Conservation (phyloP, 2,329 filamentous ascomycete genomes). For the Tetracladium maxilliforme region DNA sequence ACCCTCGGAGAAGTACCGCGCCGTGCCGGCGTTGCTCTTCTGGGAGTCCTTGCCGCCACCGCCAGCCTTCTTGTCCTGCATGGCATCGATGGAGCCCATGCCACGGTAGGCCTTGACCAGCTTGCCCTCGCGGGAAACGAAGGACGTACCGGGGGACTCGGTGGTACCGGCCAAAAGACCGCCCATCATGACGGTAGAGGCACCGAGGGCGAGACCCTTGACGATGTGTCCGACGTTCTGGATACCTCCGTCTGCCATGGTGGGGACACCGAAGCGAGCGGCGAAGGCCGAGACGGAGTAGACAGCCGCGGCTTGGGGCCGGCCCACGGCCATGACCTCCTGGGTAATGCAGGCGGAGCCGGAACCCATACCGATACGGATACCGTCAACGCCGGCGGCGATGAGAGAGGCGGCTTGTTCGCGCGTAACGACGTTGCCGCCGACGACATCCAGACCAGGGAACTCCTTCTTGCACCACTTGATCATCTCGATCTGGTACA, state of each 20-base stretch:
- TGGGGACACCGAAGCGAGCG: constrained; percentile 85
- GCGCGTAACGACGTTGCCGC: constrained; percentile 93
- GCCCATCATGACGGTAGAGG: constrained; percentile 98
- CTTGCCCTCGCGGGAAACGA: constrained; percentile 91
- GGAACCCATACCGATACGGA: constrained; percentile 97
- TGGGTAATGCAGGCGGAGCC: constrained; percentile 98
- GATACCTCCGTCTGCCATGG: constrained; percentile 94
- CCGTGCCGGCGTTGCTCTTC: constrained; percentile 85
- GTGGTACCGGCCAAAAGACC: constrained; percentile 93
- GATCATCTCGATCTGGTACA: constrained; percentile 98
- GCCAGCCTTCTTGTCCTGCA: constrained; percentile 97
- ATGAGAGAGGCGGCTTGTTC: constrained; percentile 91
- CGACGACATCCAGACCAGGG: constrained; percentile 84
- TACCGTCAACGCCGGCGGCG: constrained; percentile 84
- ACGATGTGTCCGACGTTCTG: constrained; percentile 99
- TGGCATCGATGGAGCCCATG: constrained; percentile 97
- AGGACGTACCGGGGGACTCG: constrained; percentile 92
- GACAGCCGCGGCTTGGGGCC: constrained; percentile 87
- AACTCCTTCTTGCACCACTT: constrained; percentile 84
- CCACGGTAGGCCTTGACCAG: constrained; percentile 98
- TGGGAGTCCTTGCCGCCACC: constrained; percentile 56
- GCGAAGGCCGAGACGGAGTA: constrained; percentile 84
- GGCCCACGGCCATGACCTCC: constrained; percentile 97
- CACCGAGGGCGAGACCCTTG: constrained; percentile 90
- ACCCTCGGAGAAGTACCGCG: constrained; percentile 95